Evolutionary conservation across 306 rosid genomes (phyloP).

Genomic region (Prunus mume): DNA sequence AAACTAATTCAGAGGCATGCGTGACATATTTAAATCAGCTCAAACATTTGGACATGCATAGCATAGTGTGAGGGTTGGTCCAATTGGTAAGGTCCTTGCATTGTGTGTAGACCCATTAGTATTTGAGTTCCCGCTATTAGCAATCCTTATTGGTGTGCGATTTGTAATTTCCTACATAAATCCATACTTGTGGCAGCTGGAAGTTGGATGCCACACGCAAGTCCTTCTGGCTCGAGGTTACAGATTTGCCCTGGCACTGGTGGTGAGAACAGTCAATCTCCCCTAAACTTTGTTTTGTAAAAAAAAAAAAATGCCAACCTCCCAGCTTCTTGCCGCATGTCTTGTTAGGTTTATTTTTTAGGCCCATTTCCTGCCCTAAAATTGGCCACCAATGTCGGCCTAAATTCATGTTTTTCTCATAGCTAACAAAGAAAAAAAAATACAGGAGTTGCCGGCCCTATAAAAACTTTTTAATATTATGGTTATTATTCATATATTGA

Average conservation of each 20-base stretch:
- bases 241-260: rapidly evolving
- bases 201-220: rapidly evolving
- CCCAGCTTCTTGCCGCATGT: background rate
- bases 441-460: background rate
- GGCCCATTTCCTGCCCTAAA: background rate
- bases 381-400: background rate
- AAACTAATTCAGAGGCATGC: background rate
- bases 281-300: background rate
- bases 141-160: too few relatives aligned
- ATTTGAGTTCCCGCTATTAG: rapidly evolving
- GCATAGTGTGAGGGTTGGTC: too few relatives aligned
- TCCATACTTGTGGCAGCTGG: too few relatives aligned
- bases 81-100: too few relatives aligned
- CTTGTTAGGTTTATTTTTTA: background rate
- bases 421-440: background rate
- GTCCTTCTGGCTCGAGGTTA: too few relatives aligned
- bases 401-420: background rate
- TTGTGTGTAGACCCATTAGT: too few relatives aligned
- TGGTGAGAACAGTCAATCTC: too few relatives aligned
- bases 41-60: background rate
- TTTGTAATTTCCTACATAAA: too few relatives aligned
- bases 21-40: background rate
- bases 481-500: background rate
- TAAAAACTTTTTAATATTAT: background rate
- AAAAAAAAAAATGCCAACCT: background rate